These are phyloP conservation scores for Stenogyne calaminthoides DNA, from an alignment of 305 asterid genomes.

Conservation along the genomic window DNA sequence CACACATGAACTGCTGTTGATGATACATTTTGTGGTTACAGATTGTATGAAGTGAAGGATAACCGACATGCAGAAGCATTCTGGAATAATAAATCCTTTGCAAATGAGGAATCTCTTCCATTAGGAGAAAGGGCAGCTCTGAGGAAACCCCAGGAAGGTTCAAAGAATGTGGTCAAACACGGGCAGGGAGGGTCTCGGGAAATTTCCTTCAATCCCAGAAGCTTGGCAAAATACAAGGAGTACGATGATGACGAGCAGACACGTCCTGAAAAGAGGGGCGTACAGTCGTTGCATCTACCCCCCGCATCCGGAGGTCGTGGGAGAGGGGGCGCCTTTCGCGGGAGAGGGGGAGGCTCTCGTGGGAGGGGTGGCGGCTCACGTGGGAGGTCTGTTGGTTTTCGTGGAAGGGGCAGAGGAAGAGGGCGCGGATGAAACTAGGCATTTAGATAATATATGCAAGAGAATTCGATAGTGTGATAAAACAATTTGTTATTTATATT, in stretches of 20 bases:
- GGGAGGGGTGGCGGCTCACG: conserved; percentile 18
- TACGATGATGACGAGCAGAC: conserved; percentile 56
- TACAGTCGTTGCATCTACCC: conserved; percentile 70
- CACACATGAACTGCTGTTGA: no score
- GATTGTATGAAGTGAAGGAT: conserved; percentile 88
- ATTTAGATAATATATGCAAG: neutral
- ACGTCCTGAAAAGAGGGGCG: conserved; percentile 61
- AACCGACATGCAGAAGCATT: conserved; percentile 89
- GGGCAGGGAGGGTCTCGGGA: conserved; percentile 92
- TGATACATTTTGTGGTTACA: conserved; percentile 35
- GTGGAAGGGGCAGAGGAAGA: conserved; percentile 47
- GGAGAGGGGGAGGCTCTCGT: conserved; percentile 18
- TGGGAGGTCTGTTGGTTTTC: conserved; percentile 33
- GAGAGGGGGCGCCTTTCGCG: conserved; percentile 17
- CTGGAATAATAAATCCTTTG: conserved; percentile 61
- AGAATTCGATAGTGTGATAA: neutral
- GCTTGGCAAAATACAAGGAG: conserved; percentile 59
- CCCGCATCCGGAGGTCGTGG: conserved; percentile 47
- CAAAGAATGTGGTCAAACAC: conserved; percentile 53
- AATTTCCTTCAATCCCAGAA: conserved; percentile 70
- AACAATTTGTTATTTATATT: neutral
- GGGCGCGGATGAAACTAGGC: conserved; percentile 39
- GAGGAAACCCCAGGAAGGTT: conserved; percentile 33
- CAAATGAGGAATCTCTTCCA: conserved; percentile 75
- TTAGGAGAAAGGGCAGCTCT: conserved; percentile 76